A percentile compares a stretch with the other conserved stretches of the same genome.
Evolutionary conservation across 2,329 filamentous ascomycete genomes (phyloP).

Genomic region (Curvularia spicifera): DNA sequence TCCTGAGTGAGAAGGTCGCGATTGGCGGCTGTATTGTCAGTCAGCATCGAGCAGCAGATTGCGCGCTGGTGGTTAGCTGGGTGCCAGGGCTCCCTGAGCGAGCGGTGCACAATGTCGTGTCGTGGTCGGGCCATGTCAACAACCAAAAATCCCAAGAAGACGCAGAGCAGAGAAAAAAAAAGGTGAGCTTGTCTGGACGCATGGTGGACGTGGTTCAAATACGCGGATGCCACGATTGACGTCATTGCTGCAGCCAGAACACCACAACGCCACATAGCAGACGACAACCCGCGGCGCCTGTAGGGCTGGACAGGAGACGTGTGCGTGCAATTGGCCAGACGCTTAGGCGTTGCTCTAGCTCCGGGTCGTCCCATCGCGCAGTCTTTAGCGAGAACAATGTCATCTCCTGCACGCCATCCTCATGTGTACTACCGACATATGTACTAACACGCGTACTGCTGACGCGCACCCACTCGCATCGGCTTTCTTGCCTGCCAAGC

Average conservation of each 20-base stretch:
- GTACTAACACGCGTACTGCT: background rate
- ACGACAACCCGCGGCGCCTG: background rate
- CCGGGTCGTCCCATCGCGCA: conserved; percentile 1
- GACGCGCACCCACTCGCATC: background rate
- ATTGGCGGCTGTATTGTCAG: background rate
- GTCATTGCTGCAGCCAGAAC: background rate
- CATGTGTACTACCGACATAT: background rate
- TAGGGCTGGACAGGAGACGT: no score
- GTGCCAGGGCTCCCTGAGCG: background rate
- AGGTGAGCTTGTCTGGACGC: background rate
- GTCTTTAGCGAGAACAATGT: background rate
- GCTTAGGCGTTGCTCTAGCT: background rate
- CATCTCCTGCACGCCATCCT: background rate
- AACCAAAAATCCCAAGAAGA: background rate
- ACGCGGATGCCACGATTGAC: conserved; percentile 6
- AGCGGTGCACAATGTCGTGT: background rate
- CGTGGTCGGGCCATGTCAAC: background rate
- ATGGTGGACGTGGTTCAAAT: conserved; percentile 6
- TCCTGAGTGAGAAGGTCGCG: background rate
- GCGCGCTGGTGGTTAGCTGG: background rate
- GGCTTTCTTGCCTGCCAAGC: background rate
- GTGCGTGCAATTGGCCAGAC: background rate
- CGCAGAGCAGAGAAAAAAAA: background rate
- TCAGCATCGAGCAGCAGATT: background rate
- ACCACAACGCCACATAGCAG: background rate